Evolutionary conservation across 768 basidiomycete species (phyloP).

Genomic region (Coprinopsis cinerea): DNA sequence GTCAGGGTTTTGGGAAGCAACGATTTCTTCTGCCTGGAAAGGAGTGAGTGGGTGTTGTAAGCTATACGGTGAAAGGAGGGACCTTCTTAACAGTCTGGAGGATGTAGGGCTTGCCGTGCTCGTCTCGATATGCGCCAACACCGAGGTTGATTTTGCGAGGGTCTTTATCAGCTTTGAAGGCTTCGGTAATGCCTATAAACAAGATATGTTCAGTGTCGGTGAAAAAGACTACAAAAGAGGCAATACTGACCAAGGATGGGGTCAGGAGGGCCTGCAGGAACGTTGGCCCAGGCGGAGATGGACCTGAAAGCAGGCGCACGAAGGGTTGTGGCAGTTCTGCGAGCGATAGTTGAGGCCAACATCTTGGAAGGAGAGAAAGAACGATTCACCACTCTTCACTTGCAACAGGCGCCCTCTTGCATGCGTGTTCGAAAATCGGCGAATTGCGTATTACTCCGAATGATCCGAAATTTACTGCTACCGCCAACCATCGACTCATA

Average conservation of each 20-base stretch:
- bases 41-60: constrained; percentile 10
- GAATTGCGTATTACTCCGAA: too few species aligned
- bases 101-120: constrained; percentile 91
- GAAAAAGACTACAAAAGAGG: too few species aligned
- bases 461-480: too few species aligned
- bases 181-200: constrained; percentile 74
- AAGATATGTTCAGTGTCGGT: constrained; percentile 4
- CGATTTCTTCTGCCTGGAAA: constrained; percentile 66
- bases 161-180: constrained; percentile 93
- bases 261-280: constrained; percentile 86
- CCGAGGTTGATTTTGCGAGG: constrained; percentile 95
- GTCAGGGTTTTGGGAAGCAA: constrained; percentile 63
- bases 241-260: constrained; percentile 74
- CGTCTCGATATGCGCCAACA: constrained; percentile 95
- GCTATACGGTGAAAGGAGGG: background rate
- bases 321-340: constrained; percentile 39
- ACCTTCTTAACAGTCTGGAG: constrained; percentile 84
- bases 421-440: too few species aligned
- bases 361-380: constrained; percentile 23
- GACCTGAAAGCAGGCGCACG: constrained; percentile 34
- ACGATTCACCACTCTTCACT: constrained; percentile 18
- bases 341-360: constrained; percentile 46
- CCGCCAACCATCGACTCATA: constrained; percentile 9
- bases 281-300: constrained; percentile 74
- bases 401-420: too few species aligned